Conservation (phyloP, 169 alveolate genomes). For the Eimeria zaria region DNA sequence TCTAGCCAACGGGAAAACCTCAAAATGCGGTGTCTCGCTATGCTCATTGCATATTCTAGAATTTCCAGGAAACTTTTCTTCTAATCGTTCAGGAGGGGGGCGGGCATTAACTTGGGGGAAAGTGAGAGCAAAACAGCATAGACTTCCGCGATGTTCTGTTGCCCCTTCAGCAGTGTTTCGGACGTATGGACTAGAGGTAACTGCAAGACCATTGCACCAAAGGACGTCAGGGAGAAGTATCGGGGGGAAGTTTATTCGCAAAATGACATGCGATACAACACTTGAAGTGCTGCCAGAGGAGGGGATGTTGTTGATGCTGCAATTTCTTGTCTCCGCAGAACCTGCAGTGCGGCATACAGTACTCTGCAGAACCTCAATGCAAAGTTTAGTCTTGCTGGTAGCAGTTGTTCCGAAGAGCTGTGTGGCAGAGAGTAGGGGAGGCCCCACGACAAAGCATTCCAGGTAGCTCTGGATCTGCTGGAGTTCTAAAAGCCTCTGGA, state of each 20-base stretch:
- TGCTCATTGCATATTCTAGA: not conserved
- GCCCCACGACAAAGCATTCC: conserved; percentile 72
- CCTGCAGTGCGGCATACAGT: conserved; percentile 54
- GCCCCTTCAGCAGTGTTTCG: not conserved
- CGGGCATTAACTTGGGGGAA: not conserved
- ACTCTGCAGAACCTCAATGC: conserved; percentile 31
- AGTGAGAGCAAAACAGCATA: conserved; percentile 19
- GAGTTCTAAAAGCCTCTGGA: conserved; percentile 52
- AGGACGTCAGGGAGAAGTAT: conserved; percentile 46
- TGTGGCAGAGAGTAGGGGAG: conserved; percentile 35
- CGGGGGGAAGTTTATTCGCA: conserved; percentile 64
- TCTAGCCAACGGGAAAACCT: not conserved
- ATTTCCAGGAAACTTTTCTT: not conserved
- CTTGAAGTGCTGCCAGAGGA: not conserved
- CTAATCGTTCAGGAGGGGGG: not conserved
- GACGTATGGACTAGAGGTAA: conserved; percentile 6
- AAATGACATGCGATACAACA: conserved; percentile 58
- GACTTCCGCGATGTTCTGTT: not conserved
- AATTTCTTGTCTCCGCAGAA: not conserved
- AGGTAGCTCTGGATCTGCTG: conserved; percentile 36
- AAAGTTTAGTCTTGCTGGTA: conserved; percentile 27
- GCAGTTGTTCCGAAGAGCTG: conserved; percentile 38
- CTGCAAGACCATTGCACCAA: conserved; percentile 32
- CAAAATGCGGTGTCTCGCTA: not conserved
- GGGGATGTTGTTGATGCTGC: not conserved